phyloP scores from a whole-genome alignment of 176 grass and related monocot genomes.

The Thinopyrum elongatum region DNA sequence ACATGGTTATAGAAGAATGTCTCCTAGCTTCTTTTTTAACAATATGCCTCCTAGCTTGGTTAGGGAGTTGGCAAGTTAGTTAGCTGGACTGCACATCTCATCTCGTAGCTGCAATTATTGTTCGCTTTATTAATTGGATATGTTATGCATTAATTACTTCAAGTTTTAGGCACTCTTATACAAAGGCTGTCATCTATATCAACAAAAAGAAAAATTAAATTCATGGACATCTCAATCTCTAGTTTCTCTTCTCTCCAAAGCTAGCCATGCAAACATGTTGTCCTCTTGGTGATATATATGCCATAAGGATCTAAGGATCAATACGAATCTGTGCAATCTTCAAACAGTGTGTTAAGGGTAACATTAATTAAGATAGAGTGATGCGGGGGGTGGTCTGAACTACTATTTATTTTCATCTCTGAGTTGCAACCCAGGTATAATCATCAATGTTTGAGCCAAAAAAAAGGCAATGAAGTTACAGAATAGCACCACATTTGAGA shows the following conservation, averaged over 20 bases:
- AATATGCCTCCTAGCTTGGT: not conserved
- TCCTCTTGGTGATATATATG: not conserved
- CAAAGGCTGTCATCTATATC: not conserved
- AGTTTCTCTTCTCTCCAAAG: not conserved
- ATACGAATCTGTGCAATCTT: not conserved
- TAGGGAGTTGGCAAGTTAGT: not conserved
- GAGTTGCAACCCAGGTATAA: not conserved
- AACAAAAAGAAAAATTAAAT: not conserved
- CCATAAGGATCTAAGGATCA: not conserved
- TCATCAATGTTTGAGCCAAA: not conserved
- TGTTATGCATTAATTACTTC: not conserved
- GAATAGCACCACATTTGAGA: not conserved
- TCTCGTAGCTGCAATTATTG: not conserved
- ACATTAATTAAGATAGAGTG: not conserved
- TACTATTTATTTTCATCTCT: not conserved
- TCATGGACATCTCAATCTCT: not conserved
- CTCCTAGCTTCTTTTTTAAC: not conserved
- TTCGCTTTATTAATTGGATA: not conserved
- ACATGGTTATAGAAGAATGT: not conserved
- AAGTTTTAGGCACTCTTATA: not conserved
- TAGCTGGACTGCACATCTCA: not conserved
- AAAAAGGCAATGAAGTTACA: not conserved
- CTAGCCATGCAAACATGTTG: not conserved
- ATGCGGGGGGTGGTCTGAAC: not conserved
- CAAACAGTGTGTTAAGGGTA: not conserved